These are phyloP conservation scores for Sclerotiophoma versabilis DNA, from an alignment of 2,329 filamentous ascomycete species.

Conservation along the genomic window DNA sequence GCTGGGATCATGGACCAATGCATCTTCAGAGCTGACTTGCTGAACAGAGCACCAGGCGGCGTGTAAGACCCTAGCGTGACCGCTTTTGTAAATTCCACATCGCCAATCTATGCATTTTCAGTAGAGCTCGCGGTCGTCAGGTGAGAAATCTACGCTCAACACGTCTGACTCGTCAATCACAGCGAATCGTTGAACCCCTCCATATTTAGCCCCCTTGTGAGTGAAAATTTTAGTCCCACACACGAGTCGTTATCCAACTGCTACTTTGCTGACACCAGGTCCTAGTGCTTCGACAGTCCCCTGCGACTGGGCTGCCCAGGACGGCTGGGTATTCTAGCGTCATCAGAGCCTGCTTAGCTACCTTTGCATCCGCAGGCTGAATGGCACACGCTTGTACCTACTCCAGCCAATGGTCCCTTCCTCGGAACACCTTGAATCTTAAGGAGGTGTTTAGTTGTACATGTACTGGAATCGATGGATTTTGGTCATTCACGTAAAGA, in stretches of 20 bases:
- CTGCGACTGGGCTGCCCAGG: slow-evolving; percentile 40
- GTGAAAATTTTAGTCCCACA: slow-evolving; percentile 28
- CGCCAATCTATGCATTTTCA: slow-evolving; percentile 28
- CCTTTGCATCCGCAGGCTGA: slow-evolving; percentile 40
- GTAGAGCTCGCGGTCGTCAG: too few relatives aligned
- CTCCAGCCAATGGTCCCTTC: background rate
- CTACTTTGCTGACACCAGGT: slow-evolving; percentile 35
- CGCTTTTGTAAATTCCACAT: slow-evolving; percentile 26
- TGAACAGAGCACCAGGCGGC: slow-evolving; percentile 31
- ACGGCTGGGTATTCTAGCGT: slow-evolving; percentile 36
- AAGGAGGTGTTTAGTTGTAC: too few relatives aligned
- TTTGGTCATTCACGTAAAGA: too few relatives aligned
- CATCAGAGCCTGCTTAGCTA: slow-evolving; percentile 24
- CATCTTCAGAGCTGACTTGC: slow-evolving; percentile 15
- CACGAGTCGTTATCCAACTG: slow-evolving; percentile 45
- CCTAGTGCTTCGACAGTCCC: slow-evolving; percentile 44
- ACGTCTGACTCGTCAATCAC: slow-evolving; percentile 27
- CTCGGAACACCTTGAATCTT: too few relatives aligned
- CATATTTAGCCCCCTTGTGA: slow-evolving; percentile 29
- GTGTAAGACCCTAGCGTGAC: slow-evolving; percentile 37
- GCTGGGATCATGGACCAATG: slow-evolving; percentile 25
- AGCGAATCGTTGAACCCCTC: slow-evolving; percentile 26
- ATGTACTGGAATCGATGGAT: too few relatives aligned
- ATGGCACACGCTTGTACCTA: slow-evolving; percentile 33
- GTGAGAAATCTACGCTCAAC: background rate